phyloP scores from a whole-genome alignment of 2,329 filamentous ascomycete genomes.

The Paracoccidioides lutzii region DNA sequence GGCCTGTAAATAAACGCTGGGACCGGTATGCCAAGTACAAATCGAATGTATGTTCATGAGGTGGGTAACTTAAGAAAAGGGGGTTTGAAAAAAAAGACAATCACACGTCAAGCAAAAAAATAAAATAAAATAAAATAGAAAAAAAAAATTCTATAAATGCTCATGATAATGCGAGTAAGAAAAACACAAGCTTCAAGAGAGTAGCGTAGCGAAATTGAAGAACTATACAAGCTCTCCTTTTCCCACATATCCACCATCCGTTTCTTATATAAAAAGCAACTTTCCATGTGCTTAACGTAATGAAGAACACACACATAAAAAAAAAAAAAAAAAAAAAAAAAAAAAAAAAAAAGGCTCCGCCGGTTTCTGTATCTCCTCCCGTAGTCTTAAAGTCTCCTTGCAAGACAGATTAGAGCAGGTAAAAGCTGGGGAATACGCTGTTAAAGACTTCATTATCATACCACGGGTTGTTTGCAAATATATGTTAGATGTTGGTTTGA shows the following conservation, averaged over 20 bases:
- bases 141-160: neutral
- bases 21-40: slow-evolving; percentile 9
- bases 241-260: slow-evolving; percentile 2
- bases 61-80: neutral
- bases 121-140: neutral
- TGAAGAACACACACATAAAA: too few relatives aligned
- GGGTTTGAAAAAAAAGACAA: neutral
- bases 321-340: slow-evolving; percentile 7
- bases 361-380: neutral
- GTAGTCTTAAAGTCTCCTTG: neutral
- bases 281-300: slow-evolving; percentile 13
- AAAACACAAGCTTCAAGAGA: neutral
- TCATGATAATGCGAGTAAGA: neutral
- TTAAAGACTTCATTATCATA: neutral
- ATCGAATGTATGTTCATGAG: slow-evolving; percentile 21
- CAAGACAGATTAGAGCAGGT: neutral
- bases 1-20: neutral
- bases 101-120: neutral
- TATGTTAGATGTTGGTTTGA: neutral
- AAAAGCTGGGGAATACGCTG: neutral
- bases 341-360: slow-evolving; percentile 7
- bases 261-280: neutral
- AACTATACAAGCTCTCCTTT: neutral
- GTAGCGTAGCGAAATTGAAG: neutral
- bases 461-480: neutral